Conservation (phyloP, 768 basidiomycete genomes). For the Mycena venus region DNA sequence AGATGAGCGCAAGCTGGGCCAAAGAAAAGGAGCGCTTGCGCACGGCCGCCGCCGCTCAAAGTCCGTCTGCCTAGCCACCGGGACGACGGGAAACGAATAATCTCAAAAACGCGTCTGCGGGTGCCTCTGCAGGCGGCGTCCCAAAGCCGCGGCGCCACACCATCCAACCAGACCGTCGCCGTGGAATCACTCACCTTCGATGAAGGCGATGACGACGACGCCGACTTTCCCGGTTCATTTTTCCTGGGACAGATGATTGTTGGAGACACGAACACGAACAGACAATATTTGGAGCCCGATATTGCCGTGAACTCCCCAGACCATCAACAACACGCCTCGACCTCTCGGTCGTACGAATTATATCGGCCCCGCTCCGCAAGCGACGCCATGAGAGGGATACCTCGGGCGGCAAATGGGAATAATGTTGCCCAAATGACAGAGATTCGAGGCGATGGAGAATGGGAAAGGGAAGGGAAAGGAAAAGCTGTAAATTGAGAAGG, state of each 20-base stretch:
- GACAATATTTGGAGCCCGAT: background rate
- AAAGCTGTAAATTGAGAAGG: too few relatives aligned
- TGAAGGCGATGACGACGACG: background rate
- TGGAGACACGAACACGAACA: background rate
- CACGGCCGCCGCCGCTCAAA: background rate
- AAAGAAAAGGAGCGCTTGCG: slow-evolving; percentile 11
- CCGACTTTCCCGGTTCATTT: background rate
- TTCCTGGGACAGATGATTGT: background rate
- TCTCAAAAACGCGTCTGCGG: background rate
- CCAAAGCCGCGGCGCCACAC: background rate
- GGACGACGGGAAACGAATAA: background rate
- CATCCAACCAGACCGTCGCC: background rate
- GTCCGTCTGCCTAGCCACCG: background rate
- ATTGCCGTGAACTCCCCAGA: background rate
- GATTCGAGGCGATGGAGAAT: slow-evolving; percentile 8
- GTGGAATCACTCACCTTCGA: background rate
- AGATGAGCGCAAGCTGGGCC: slow-evolving; percentile 14
- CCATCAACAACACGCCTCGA: background rate
- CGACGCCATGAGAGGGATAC: background rate
- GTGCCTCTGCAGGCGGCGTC: background rate
- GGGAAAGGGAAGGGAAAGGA: background rate
- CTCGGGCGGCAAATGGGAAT: background rate
- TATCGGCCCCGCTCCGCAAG: background rate
- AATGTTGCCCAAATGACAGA: background rate
- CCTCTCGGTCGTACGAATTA: slow-evolving; percentile 3